Evolutionary conservation across 2,329 filamentous ascomycete species (phyloP), one percentile per base, ranked within the genome.

Genomic region (Ophiostoma sp.): DNA sequence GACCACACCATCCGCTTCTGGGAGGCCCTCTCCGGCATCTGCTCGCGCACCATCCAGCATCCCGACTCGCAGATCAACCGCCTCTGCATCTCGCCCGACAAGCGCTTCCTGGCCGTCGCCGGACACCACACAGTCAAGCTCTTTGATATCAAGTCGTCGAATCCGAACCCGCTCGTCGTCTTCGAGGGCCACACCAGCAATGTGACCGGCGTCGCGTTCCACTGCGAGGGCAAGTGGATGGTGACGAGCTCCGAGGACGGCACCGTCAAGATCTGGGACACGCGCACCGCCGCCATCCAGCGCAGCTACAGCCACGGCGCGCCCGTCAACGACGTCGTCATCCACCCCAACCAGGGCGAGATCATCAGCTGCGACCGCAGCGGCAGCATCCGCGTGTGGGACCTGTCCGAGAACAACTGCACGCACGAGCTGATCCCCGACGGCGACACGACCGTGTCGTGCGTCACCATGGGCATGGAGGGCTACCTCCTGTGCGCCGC

Each of bases 221-320:
- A 99, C 79, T 98, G 94, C 79, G 95, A 99, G 80, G 94, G 94
- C 13, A 99, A 99, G 82, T 99, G 95, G 95, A 97, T 99, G 92
- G 95, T 98, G 23, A 99, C 95, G 11, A 96, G 91, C 79, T 96
- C 92, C 66, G 95, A 99, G 80, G 95, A 99, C 77, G 92, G 94
- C 76, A 96, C 93, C 0, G 94, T 97, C 77, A 96, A 96, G 84
- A 96, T 97, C 73, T 97, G 94, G 94, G 94, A 97, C 79, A 97
- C 93, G 5, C 85, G 94, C 66, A 91, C 86, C 15, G 94, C 92
- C 65, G 89, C 86, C 71, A 88, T 98, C 69, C 95, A 99, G 81
- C 88, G 95, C 69, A 97, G 94, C 80, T 99, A 99, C 79, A 90
- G 87, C 75, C 95, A 99, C 78, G 91, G 90, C 69, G 90, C 89